Evolutionary conservation across 192 early-diverging fungal species (phyloP), one percentile per base, ranked within the genome.

Genomic region (Spizellomyces punctatus): DNA sequence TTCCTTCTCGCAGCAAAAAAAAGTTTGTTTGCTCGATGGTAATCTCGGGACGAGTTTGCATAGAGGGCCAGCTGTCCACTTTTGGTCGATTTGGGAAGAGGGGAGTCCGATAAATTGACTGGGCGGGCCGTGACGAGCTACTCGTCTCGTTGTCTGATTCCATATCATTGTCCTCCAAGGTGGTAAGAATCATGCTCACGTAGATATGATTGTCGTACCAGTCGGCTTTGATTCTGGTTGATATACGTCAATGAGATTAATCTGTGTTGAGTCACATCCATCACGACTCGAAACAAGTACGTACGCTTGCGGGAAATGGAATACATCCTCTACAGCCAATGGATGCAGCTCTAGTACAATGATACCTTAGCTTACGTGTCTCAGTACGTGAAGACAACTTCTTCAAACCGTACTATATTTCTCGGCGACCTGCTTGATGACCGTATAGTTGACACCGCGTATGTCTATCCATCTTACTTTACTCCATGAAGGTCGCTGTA

Each of bases 161-260:
- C 10, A n/a, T 3, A 19, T 72, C 71, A 12, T 72, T 14, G 12
- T 73, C 16, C 14, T 60, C 64, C 5, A 78, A 45, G 57, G 69
- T 22, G 44, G 66, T 27, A 5, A 79, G 59, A 19, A 65, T 46
- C 78, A 79, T 77, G 46, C 50, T 59, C 27, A 66, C 48, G 54
- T 73, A 79, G 19, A 79, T 64, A 49, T 79, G 78, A 21, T 74
- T 67, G 36, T 79, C 78, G 45, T 78, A 79, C 60, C 63, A 78
- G 67, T 79, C 78, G 2, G 63, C 45, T 52, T 79, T 79, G 56
- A 79, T 63, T 7, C 77, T 71, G 46, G 5, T 36, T 62, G 16
- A 64, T 36, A 3, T 36, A 36, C 27, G 4, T 21, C 16, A 19
- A 16, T 14, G 64, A 66, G 61, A 54, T 55, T 19, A 19, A 55